Conservation (phyloP, 306 rosid genomes). For the Crotalaria pallida region DNA sequence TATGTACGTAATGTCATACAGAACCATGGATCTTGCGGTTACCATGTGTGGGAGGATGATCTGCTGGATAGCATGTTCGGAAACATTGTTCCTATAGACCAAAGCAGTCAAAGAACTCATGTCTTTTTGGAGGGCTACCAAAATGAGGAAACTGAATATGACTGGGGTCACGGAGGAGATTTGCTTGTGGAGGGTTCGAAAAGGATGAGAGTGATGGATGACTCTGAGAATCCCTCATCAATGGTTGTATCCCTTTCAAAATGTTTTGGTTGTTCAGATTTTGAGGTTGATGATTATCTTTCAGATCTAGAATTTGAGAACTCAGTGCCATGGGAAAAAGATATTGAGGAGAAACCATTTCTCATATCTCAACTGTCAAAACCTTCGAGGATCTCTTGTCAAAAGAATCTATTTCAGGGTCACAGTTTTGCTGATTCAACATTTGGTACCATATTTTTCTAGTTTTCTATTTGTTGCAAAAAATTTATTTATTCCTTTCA, state of each 20-base stretch:
- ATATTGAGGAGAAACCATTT: not conserved
- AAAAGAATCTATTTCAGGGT: not conserved
- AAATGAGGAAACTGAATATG: not conserved
- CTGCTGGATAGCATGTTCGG: not conserved
- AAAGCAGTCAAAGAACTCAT: conserved; percentile 10
- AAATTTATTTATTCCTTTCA: not conserved
- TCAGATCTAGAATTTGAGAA: not conserved
- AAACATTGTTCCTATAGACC: not conserved
- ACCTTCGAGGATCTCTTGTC: not conserved
- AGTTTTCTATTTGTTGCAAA: not conserved
- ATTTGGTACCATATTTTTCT: conserved; percentile 1
- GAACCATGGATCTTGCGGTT: conserved; percentile 31
- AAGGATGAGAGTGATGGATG: conserved; percentile 4
- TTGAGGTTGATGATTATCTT: not conserved
- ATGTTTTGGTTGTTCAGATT: not conserved
- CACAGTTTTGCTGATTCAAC: not conserved
- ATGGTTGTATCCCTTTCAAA: not conserved
- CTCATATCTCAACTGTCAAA: not conserved
- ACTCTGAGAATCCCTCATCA: not conserved
- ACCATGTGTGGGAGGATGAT: conserved; percentile 18
- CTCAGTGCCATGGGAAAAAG: conserved; percentile 1
- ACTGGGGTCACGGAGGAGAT: not conserved
- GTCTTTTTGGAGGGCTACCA: not conserved
- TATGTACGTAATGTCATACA: conserved; percentile 14
- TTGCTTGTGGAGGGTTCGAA: not conserved